Evolutionary conservation across 1,284 basidiomycete genomes (phyloP).

Genomic region (Puccinia novopanici): DNA sequence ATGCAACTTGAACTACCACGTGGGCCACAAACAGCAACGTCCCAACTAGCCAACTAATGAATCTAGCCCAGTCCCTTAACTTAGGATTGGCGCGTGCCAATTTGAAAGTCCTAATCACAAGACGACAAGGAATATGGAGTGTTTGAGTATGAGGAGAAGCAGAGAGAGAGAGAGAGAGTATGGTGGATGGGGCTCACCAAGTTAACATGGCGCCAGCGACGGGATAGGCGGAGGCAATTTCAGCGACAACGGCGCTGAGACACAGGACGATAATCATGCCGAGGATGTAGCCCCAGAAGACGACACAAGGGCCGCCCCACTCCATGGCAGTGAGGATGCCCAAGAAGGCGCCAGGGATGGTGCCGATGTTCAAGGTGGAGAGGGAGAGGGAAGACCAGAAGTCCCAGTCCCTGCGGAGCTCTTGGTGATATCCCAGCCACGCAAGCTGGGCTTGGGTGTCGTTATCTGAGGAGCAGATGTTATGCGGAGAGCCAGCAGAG

Average conservation of each 20-base stretch:
- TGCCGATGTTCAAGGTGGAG: slow-evolving; percentile 48
- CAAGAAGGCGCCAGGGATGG: slow-evolving; percentile 40
- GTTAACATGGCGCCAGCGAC: slow-evolving; percentile 47
- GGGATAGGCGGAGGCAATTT: slow-evolving; percentile 44
- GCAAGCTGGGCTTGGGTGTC: slow-evolving; percentile 46
- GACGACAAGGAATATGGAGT: not conserved
- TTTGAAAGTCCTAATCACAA: slow-evolving; percentile 39
- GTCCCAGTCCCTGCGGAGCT: slow-evolving; percentile 49
- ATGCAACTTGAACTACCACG: slow-evolving; percentile 44
- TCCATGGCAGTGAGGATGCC: slow-evolving; percentile 32
- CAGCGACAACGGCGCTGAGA: slow-evolving; percentile 41
- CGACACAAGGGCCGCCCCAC: slow-evolving; percentile 43
- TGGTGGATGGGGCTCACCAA: slow-evolving; percentile 19
- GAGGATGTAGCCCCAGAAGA: slow-evolving; percentile 45
- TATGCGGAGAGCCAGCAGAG: not conserved
- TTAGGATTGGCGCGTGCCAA: slow-evolving; percentile 39
- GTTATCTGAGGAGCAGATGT: not conserved
- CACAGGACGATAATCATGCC: slow-evolving; percentile 46
- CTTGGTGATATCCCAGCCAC: slow-evolving; percentile 48
- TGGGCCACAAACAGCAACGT: slow-evolving; percentile 45
- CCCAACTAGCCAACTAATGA: slow-evolving; percentile 44
- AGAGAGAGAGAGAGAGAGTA: too few relatives aligned
- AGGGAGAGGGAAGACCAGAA: slow-evolving; percentile 43
- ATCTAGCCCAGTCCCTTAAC: slow-evolving; percentile 45
- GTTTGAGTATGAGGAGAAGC: not conserved